A percentile compares a stretch with the other conserved stretches of the same genome.
Conservation (phyloP, 352 stramenopile species). For the Globisporangium uncinulatum region DNA sequence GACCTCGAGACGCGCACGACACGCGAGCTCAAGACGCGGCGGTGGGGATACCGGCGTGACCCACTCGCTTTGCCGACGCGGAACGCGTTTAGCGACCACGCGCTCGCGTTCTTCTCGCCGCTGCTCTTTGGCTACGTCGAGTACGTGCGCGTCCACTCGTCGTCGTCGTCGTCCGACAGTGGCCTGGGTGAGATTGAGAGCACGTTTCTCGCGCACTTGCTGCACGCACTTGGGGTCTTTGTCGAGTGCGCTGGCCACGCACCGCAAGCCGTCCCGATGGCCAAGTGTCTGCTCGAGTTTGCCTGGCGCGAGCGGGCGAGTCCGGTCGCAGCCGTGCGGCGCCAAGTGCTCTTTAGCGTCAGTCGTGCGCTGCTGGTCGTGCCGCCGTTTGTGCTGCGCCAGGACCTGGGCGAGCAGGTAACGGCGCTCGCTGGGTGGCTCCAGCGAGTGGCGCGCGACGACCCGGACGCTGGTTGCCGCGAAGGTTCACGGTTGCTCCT, state of each 20-base stretch:
- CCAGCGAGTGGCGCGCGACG: slow-evolving; percentile 28
- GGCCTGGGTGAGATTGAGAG: slow-evolving; percentile 49
- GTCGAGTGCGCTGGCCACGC: slow-evolving; percentile 64
- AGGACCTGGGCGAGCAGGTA: slow-evolving; percentile 45
- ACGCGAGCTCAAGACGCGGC: slow-evolving; percentile 51
- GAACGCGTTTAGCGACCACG: slow-evolving; percentile 60
- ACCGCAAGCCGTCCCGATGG: slow-evolving; percentile 55
- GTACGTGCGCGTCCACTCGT: slow-evolving; percentile 33
- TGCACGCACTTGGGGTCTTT: slow-evolving; percentile 60
- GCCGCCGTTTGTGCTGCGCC: slow-evolving; percentile 42
- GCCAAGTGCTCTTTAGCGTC: slow-evolving; percentile 67
- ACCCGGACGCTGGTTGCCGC: slow-evolving; percentile 64
- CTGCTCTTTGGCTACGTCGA: slow-evolving; percentile 67
- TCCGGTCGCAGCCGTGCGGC: slow-evolving; percentile 43
- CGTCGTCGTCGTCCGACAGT: not conserved
- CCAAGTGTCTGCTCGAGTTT: slow-evolving; percentile 66
- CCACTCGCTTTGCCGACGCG: slow-evolving; percentile 35
- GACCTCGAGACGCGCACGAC: slow-evolving; percentile 40
- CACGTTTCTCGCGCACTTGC: slow-evolving; percentile 61
- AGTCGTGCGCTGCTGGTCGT: slow-evolving; percentile 66
- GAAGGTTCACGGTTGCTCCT: slow-evolving; percentile 54
- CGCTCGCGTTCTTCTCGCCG: slow-evolving; percentile 68
- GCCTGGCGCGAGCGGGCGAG: slow-evolving; percentile 49
- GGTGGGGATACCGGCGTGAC: slow-evolving; percentile 64
- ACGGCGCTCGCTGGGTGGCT: slow-evolving; percentile 51